These are phyloP conservation scores for Nigrospora osmanthi DNA, from an alignment of 2,329 filamentous ascomycete species.

Conservation along the genomic window DNA sequence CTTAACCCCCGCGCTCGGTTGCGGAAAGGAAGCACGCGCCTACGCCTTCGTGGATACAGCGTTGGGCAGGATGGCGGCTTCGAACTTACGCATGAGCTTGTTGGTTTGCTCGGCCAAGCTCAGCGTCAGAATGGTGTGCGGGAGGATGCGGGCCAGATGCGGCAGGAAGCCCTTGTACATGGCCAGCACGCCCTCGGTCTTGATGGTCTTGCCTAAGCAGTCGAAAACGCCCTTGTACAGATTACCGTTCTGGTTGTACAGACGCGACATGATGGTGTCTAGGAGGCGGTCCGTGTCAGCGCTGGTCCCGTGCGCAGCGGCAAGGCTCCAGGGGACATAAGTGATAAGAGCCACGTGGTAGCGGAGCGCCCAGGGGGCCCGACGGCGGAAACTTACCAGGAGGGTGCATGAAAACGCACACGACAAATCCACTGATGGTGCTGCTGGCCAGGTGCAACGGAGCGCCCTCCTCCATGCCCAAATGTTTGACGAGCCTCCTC, in stretches of 20 bases:
- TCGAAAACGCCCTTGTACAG: slow-evolving; percentile 92
- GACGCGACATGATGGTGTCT: slow-evolving; percentile 96
- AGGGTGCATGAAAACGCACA: slow-evolving; percentile 97
- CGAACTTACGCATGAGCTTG: slow-evolving; percentile 77
- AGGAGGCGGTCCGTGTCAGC: slow-evolving; percentile 3
- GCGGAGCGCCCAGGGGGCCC: not conserved
- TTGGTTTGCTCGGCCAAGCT: slow-evolving; percentile 95
- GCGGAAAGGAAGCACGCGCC: not conserved
- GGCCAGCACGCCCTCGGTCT: slow-evolving; percentile 82
- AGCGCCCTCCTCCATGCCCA: slow-evolving; percentile 86
- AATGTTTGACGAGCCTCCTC: slow-evolving; percentile 69
- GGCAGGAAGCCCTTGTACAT: slow-evolving; percentile 98
- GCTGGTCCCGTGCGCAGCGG: not conserved
- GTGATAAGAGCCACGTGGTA: not conserved
- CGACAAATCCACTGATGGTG: slow-evolving; percentile 85
- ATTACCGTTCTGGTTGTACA: slow-evolving; percentile 98
- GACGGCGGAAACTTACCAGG: slow-evolving; percentile 52
- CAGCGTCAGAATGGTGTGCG: slow-evolving; percentile 90
- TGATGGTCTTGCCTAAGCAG: slow-evolving; percentile 83
- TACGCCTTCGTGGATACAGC: slow-evolving; percentile 22
- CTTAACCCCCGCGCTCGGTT: no score
- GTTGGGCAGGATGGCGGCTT: slow-evolving; percentile 46
- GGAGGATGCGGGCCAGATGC: slow-evolving; percentile 86
- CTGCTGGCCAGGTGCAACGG: slow-evolving; percentile 84
- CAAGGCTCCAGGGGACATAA: not conserved